Conservation (phyloP, 352 stramenopile genomes). For the Globisporangium paroecandrum region DNA sequence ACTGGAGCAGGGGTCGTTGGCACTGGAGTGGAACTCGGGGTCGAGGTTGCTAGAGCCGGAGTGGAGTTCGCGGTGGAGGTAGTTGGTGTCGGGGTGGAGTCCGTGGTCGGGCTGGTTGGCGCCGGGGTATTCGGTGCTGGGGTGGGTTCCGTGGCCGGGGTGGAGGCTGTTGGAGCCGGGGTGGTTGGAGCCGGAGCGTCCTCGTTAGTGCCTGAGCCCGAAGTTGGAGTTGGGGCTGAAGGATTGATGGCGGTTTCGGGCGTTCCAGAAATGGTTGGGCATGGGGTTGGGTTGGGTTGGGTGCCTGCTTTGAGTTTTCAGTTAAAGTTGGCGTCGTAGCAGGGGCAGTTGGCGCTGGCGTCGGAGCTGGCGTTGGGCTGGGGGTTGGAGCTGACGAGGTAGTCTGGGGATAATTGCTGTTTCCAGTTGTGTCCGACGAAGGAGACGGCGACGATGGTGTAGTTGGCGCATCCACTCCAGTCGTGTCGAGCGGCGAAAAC, state of each 20-base stretch:
- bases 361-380: not conserved
- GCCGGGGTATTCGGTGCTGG: too few relatives aligned
- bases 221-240: not conserved
- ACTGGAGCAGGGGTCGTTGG: not conserved
- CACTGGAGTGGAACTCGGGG: not conserved
- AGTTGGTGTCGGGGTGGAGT: not conserved
- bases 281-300: not conserved
- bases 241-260: not conserved
- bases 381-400: not conserved
- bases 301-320: too few relatives aligned
- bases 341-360: too few relatives aligned
- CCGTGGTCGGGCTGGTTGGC: too few relatives aligned
- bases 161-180: not conserved
- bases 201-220: not conserved
- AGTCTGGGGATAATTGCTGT: not conserved
- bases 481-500: slow-evolving; percentile 2
- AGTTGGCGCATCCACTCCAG: not conserved
- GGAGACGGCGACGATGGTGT: not conserved
- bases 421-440: not conserved
- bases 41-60: not conserved
- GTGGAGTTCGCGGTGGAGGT: not conserved
- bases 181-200: not conserved
- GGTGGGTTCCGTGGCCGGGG: not conserved
- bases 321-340: not conserved
- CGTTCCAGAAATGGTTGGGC: not conserved